These are phyloP conservation scores for Sugiyamaella japonica DNA, from an alignment of 1,139 yeast genomes.

Conservation along the genomic window DNA sequence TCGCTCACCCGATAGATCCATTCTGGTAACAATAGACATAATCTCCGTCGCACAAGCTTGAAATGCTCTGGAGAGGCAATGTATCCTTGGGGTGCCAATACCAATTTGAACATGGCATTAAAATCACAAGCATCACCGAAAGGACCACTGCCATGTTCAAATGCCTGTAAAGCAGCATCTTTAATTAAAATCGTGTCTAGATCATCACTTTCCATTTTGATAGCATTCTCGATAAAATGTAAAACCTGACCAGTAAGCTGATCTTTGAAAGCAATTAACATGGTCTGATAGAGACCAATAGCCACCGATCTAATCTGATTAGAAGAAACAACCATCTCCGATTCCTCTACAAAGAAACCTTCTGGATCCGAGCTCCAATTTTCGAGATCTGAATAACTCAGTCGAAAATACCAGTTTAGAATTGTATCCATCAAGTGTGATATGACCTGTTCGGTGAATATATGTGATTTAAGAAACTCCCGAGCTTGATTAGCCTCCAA, in stretches of 20 bases:
- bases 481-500: conserved; percentile 62
- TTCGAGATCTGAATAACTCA: conserved; percentile 74
- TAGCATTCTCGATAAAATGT: conserved; percentile 58
- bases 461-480: conserved; percentile 50
- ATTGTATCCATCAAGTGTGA: conserved; percentile 63
- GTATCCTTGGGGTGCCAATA: conserved; percentile 67
- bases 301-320: conserved; percentile 86
- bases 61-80: conserved; percentile 42
- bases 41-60: conserved; percentile 71
- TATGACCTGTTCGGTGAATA: conserved; percentile 59
- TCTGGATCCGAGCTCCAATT: conserved; percentile 86
- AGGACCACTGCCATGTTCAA: conserved; percentile 71
- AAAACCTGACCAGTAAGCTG: conserved; percentile 62
- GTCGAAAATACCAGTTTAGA: conserved; percentile 68
- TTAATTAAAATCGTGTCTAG: conserved; percentile 57
- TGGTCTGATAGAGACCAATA: conserved; percentile 77
- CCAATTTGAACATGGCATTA: conserved; percentile 55
- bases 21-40: conserved; percentile 72
- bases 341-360: conserved; percentile 86
- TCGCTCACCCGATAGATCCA: conserved; percentile 65
- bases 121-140: conserved; percentile 66
- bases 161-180: conserved; percentile 79
- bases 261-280: conserved; percentile 64
- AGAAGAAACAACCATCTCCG: conserved; percentile 76
- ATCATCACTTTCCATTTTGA: conserved; percentile 38